Evolutionary conservation across 345 rosid genomes (phyloP), one percentile per base, ranked within the genome.

Genomic region (Euphorbia lathyris): DNA sequence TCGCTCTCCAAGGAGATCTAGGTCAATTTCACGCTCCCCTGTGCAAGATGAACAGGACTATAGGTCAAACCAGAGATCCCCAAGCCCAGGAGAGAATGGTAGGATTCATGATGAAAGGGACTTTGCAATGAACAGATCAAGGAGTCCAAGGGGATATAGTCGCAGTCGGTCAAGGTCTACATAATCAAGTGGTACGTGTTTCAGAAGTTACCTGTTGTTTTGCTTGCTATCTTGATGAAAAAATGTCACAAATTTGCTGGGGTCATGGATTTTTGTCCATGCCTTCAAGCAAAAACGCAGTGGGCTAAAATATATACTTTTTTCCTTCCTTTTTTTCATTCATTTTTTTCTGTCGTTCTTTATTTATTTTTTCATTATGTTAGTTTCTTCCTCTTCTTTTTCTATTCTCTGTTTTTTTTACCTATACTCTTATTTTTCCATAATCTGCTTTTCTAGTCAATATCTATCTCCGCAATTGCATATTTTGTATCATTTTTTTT

Each of bases 1-100:
- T 74, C 80, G 8, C 64, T 87, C 89, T 67, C 85, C 84, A 34
- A 67, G 64, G 74, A 83, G 77, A 70, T 79, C 91, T 58, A 83
- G 84, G 81, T 87, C 93, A 29, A 55, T 86, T 65, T 83, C 96
- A 4, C 73, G 29, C 63, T 89, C 97, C 14, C 82, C 23, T 26
- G 93, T 91, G 32, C 82, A 0, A 40, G 86, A 81, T 51, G 86
- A 75, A 62, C 78, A 65, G 82, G 68, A 75, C 25, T 58, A 67
- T 81, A 78, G 68, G 76, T 80, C 82, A 17, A 80, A 67, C 57
- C 72, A 72, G 55, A 72, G 78, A 75, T 85, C 86, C 40, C 82
- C 74, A 71, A 80, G 82, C 79, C 87, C 88, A 45, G 78, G 69
- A 74, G 81, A 85, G 73, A 81, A 82, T 67, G 80, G 78, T 25